Evolutionary conservation across 768 basidiomycete genomes (phyloP).

Genomic region (Auricularia cornea): DNA sequence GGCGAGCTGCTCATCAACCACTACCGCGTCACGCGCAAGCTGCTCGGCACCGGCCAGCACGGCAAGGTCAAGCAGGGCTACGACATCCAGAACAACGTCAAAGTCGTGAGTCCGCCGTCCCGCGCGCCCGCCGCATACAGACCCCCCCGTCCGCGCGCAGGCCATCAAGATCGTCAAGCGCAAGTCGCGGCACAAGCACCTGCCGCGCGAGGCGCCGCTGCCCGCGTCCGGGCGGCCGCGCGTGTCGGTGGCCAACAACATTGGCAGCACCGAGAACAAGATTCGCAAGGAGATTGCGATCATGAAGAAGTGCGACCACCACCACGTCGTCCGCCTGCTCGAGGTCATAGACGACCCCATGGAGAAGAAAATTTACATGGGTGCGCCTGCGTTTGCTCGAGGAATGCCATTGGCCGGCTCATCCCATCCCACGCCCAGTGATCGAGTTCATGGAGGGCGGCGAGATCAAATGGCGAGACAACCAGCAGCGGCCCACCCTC

Average conservation of each 20-base stretch:
- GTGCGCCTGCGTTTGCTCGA: constrained; percentile 39
- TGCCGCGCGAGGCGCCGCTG: constrained; percentile 34
- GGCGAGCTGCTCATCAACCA: constrained; percentile 50
- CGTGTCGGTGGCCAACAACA: constrained; percentile 54
- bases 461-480: constrained; percentile 83
- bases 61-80: constrained; percentile 78
- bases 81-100: constrained; percentile 33
- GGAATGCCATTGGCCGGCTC: not conserved
- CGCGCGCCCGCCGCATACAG: not conserved
- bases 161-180: constrained; percentile 75
- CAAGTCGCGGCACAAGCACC: constrained; percentile 61
- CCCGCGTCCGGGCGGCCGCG: constrained; percentile 30
- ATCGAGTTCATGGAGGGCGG: constrained; percentile 96
- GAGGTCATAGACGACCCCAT: constrained; percentile 94
- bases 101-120: constrained; percentile 33
- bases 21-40: constrained; percentile 58
- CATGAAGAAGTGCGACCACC: constrained; percentile 93
- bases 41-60: constrained; percentile 83
- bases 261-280: constrained; percentile 69
- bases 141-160: constrained; percentile 33
- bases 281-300: constrained; percentile 93
- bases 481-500: constrained; percentile 59
- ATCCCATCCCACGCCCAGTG: constrained; percentile 44
- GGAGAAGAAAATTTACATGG: constrained; percentile 86
- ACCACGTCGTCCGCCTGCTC: constrained; percentile 79